Evolutionary conservation across 2,329 filamentous ascomycete genomes (phyloP).

Genomic region (Beauveria australis): DNA sequence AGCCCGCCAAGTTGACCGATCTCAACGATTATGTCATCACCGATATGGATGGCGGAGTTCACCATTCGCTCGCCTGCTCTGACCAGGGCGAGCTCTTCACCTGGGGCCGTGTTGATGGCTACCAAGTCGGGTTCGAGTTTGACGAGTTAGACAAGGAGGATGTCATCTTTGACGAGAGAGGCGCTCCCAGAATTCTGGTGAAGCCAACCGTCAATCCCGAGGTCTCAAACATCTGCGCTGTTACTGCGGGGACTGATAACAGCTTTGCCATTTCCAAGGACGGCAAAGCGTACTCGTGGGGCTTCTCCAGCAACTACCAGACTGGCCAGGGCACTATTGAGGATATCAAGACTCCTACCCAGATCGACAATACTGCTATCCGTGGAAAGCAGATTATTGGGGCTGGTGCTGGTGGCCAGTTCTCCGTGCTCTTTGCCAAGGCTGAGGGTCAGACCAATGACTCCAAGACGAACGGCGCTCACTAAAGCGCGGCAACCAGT

Average conservation of each 20-base stretch:
- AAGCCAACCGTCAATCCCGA: constrained; percentile 31
- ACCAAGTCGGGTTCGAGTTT: constrained; percentile 48
- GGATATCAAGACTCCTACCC: constrained; percentile 67
- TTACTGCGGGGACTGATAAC: constrained; percentile 63
- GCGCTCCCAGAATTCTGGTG: constrained; percentile 56
- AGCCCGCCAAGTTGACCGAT: constrained; percentile 57
- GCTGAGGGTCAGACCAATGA: constrained; percentile 20
- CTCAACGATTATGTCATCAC: constrained; percentile 57
- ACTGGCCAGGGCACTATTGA: constrained; percentile 72
- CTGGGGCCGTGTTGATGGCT: constrained; percentile 51
- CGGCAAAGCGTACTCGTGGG: constrained; percentile 70
- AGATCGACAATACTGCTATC: constrained; percentile 79
- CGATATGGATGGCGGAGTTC: constrained; percentile 60
- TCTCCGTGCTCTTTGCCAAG: constrained; percentile 52
- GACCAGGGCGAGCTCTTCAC: constrained; percentile 48
- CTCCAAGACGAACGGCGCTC: constrained; percentile 22
- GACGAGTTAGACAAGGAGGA: constrained; percentile 40
- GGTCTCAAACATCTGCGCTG: constrained; percentile 43
- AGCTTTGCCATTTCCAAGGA: constrained; percentile 62
- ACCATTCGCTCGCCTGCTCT: constrained; percentile 64
- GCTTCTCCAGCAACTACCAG: constrained; percentile 72
- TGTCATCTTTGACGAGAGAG: constrained; percentile 54
- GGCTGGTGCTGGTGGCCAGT: constrained; percentile 86
- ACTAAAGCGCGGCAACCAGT: constrained; percentile 1
- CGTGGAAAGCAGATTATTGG: constrained; percentile 64